Conservation (phyloP, 345 rosid genomes). For the Citrus mangshanensis region DNA sequence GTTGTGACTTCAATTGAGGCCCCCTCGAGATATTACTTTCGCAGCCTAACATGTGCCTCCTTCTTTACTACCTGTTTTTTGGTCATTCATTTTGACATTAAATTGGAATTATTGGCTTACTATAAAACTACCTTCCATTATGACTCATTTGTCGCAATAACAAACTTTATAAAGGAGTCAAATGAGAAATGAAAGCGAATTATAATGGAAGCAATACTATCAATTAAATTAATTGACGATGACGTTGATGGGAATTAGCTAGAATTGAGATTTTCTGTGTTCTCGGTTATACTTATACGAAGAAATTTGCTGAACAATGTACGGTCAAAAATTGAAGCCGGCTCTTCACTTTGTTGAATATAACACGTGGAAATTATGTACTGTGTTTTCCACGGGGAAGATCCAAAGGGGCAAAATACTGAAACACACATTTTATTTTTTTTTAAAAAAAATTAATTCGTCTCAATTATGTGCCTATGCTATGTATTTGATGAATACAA, state of each 20-base stretch:
- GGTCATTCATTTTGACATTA: neutral
- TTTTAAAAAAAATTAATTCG: neutral
- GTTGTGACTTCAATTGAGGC: neutral
- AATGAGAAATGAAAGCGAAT: neutral
- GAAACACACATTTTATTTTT: neutral
- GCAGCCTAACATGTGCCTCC: neutral
- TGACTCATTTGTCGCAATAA: neutral
- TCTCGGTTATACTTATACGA: no score
- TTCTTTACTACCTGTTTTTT: neutral
- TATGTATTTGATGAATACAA: neutral
- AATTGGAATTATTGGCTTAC: neutral
- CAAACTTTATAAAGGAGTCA: neutral
- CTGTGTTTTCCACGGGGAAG: conserved; percentile 6
- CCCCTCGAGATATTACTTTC: neutral
- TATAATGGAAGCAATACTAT: neutral
- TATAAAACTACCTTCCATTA: neutral
- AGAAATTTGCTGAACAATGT: neutral
- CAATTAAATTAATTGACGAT: neutral
- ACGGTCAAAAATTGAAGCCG: neutral
- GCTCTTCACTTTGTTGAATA: conserved; percentile 3
- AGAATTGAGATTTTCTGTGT: neutral
- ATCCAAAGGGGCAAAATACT: conserved; percentile 7
- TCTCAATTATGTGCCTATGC: neutral
- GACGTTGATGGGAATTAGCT: neutral
- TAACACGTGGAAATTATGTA: neutral